Percentiles rank a stretch among this genome's conserved stretches.
Conservation (phyloP, 441 rosid species). For the Melastoma candidum region DNA sequence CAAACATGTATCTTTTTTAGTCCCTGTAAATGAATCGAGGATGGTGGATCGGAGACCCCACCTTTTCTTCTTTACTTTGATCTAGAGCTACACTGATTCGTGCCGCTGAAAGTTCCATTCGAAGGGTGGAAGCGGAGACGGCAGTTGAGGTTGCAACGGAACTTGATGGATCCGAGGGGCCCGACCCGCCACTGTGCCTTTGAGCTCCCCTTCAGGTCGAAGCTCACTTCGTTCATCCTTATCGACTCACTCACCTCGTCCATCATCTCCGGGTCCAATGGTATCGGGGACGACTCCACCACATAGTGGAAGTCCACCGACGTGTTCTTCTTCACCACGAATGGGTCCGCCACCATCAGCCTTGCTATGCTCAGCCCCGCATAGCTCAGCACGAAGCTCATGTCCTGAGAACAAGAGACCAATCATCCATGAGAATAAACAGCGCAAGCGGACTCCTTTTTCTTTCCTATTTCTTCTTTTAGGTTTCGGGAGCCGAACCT, state of each 20-base stretch:
- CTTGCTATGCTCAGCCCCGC: slow-evolving; percentile 36
- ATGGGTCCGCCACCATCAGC: slow-evolving; percentile 24
- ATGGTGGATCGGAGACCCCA: neutral
- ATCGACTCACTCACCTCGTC: slow-evolving; percentile 26
- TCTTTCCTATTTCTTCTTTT: no score
- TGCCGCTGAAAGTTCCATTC: slow-evolving; percentile 29
- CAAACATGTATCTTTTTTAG: no score
- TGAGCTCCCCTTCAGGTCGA: slow-evolving; percentile 52
- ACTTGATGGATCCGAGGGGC: slow-evolving; percentile 48
- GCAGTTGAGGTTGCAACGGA: slow-evolving; percentile 44
- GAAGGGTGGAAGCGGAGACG: slow-evolving; percentile 42
- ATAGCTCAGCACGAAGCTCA: slow-evolving; percentile 32
- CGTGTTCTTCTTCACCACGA: slow-evolving; percentile 47
- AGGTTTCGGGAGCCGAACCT: slow-evolving; percentile 3
- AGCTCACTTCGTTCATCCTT: slow-evolving; percentile 39
- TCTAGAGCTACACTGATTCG: slow-evolving; percentile 42
- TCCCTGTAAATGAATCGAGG: neutral
- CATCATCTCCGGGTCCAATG: slow-evolving; percentile 36
- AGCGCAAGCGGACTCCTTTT: no score
- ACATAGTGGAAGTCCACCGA: slow-evolving; percentile 29
- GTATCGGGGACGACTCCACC: slow-evolving; percentile 51
- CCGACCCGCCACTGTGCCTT: slow-evolving; percentile 64
- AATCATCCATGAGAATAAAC: no score
- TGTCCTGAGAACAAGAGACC: neutral
- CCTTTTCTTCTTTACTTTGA: neutral